Evolutionary conservation across 2,329 filamentous ascomycete genomes (phyloP).

Genomic region (Atkinsonella hypoxylon): DNA sequence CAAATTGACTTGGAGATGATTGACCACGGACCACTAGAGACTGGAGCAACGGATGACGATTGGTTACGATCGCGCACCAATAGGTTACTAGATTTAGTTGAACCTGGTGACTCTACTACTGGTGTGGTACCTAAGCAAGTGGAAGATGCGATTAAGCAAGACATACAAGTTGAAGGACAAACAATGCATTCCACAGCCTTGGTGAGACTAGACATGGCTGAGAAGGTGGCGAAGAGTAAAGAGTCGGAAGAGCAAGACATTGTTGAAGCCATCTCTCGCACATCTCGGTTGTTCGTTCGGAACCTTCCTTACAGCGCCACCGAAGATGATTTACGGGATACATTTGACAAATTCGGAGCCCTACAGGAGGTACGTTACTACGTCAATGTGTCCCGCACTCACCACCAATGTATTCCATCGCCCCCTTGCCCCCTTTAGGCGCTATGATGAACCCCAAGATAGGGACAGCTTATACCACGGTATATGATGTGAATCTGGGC

Average conservation of each 20-base stretch:
- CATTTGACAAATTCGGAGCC: conserved; percentile 62
- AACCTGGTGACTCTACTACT: conserved; percentile 48
- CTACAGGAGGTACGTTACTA: conserved; percentile 71
- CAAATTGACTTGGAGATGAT: conserved; percentile 12
- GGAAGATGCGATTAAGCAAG: conserved; percentile 7
- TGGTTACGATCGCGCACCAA: conserved; percentile 88
- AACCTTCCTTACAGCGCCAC: conserved; percentile 76
- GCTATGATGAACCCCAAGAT: conserved; percentile 95
- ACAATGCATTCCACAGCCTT: conserved; percentile 15
- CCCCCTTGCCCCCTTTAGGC: conserved; percentile 11
- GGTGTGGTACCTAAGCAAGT: conserved; percentile 7
- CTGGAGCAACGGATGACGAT: conserved; percentile 62
- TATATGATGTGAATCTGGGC: conserved; percentile 87
- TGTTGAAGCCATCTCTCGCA: conserved; percentile 54
- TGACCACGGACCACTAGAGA: conserved; percentile 15
- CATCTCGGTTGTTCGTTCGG: conserved; percentile 71
- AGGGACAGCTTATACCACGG: conserved; percentile 98
- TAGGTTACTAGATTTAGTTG: conserved; percentile 70
- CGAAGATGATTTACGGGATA: conserved; percentile 61
- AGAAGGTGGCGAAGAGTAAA: conserved; percentile 19
- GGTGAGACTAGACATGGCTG: conserved; percentile 16
- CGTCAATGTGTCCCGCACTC: conserved; percentile 3
- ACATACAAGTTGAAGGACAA: conserved; percentile 12
- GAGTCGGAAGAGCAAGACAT: conserved; percentile 13
- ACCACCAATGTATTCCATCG: not conserved